A percentile compares a stretch with the other conserved stretches of the same genome.
Conservation (phyloP, 495 filamentous ascomycete species). For the Hypoxylon rickii region DNA sequence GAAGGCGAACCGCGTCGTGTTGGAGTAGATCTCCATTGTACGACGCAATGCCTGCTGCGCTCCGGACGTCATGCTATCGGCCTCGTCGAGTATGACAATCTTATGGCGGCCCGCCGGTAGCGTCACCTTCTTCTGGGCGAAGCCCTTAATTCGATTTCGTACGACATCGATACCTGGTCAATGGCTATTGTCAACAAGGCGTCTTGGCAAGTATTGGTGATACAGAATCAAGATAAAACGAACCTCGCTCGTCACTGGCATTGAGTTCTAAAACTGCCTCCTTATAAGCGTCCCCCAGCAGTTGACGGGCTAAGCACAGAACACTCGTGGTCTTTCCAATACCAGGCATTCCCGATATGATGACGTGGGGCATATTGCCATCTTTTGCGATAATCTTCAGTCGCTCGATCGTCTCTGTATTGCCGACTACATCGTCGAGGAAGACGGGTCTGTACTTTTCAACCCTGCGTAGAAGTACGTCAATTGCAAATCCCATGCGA, state of each 20-base stretch:
- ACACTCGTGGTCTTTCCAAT: conserved; percentile 99
- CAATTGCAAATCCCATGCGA: background rate
- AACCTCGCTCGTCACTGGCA: conserved; percentile 91
- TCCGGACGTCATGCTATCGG: conserved; percentile 95
- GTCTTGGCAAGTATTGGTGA: background rate
- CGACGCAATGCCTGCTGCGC: conserved; percentile 94
- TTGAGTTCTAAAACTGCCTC: conserved; percentile 97
- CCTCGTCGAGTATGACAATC: conserved; percentile 96
- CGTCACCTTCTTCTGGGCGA: conserved; percentile 99
- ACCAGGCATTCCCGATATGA: conserved; percentile 98
- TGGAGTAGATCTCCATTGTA: conserved; percentile 99
- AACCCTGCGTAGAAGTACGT: conserved; percentile 66
- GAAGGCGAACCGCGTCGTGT: conserved; percentile 96
- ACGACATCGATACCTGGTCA: conserved; percentile 88
- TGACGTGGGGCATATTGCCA: conserved; percentile 99
- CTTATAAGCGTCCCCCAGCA: conserved; percentile 94
- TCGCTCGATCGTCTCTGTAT: conserved; percentile 95
- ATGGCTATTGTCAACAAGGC: conserved; percentile 5
- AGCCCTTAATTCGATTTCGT: conserved; percentile 97
- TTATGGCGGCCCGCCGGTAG: conserved; percentile 90
- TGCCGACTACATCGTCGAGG: conserved; percentile 96
- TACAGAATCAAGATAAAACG: background rate
- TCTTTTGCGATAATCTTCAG: conserved; percentile 99
- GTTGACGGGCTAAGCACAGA: conserved; percentile 86
- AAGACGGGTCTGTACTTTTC: conserved; percentile 96